A percentile compares a stretch with the other conserved stretches of the same genome.
Evolutionary conservation across 805 yeast species (phyloP).

Genomic region (Zygotorulaspora sp.): DNA sequence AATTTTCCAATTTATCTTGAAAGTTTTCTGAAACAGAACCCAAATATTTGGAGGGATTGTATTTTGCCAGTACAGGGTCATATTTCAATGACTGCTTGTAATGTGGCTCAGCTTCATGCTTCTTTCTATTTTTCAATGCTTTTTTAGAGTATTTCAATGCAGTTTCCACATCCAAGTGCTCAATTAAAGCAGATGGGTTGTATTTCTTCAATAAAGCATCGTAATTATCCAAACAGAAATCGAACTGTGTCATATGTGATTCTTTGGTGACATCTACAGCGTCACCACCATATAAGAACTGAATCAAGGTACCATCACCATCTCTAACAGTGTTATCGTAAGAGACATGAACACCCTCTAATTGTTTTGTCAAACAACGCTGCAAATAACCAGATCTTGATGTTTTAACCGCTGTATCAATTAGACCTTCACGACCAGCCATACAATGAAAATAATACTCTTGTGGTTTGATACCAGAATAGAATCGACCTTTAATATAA

Average conservation of each 20-base stretch:
- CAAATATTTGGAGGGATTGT: constrained; percentile 81
- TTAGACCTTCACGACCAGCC: constrained; percentile 99
- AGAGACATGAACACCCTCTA: constrained; percentile 92
- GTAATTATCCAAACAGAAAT: constrained; percentile 88
- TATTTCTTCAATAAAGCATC: constrained; percentile 81
- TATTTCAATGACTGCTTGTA: constrained; percentile 59
- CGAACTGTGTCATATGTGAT: constrained; percentile 88
- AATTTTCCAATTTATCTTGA: constrained; percentile 71
- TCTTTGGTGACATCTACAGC: constrained; percentile 91
- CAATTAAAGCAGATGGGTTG: constrained; percentile 68
- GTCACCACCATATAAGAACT: constrained; percentile 97
- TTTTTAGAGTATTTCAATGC: constrained; percentile 81
- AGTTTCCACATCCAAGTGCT: constrained; percentile 75
- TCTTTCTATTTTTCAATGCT: constrained; percentile 64
- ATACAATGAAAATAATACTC: constrained; percentile 99
- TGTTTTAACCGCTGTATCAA: constrained; percentile 98
- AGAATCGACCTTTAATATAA: constrained; percentile 92
- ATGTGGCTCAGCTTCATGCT: constrained; percentile 59
- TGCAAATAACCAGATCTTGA: constrained; percentile 97
- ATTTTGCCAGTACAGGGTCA: constrained; percentile 84
- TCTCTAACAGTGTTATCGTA: constrained; percentile 96
- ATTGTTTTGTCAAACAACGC: constrained; percentile 95
- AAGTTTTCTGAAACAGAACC: constrained; percentile 93
- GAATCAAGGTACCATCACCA: constrained; percentile 88
- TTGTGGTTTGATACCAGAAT: constrained; percentile 96